A percentile compares a stretch with the other conserved stretches of the same genome.
These are phyloP conservation scores for Lasiodiplodia gonubiensis DNA, from an alignment of 2,329 filamentous ascomycete genomes.

Conservation along the genomic window DNA sequence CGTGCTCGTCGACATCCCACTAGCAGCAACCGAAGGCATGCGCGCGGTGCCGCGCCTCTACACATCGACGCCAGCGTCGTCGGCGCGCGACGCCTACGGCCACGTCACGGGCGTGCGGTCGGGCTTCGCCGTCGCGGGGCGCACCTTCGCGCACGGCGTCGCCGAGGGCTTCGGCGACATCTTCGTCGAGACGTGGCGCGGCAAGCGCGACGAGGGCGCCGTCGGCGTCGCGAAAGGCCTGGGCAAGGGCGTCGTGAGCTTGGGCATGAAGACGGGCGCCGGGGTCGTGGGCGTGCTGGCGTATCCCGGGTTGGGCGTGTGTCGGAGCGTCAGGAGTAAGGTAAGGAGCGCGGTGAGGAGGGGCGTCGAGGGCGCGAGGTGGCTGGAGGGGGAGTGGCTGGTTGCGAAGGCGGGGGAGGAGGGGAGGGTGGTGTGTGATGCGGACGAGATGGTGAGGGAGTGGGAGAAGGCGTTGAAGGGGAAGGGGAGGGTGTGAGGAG, in stretches of 20 bases:
- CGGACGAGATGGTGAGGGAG: background rate
- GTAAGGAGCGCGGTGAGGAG: background rate
- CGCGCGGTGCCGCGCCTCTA: constrained; percentile 46
- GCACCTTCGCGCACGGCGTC: constrained; percentile 43
- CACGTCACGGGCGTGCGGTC: constrained; percentile 43
- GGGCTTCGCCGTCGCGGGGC: constrained; percentile 41
- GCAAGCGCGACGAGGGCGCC: constrained; percentile 41
- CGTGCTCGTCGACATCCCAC: constrained; percentile 44
- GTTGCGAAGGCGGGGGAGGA: background rate
- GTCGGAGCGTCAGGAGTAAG: background rate
- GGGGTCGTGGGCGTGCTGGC: background rate
- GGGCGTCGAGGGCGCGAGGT: background rate
- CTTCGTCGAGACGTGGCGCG: constrained; percentile 33
- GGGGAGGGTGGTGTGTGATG: background rate
- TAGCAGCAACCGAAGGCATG: constrained; percentile 46
- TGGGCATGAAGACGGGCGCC: background rate
- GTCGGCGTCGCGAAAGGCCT: background rate
- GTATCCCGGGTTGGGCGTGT: background rate
- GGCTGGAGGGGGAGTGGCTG: constrained; percentile 19
- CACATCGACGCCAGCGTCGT: constrained; percentile 36
- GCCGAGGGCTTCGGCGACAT: constrained; percentile 41
- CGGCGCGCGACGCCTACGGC: constrained; percentile 33
- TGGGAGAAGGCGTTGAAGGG: constrained; percentile 2
- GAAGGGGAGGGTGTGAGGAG: background rate
- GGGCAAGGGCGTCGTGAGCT: constrained; percentile 1